phyloP scores from a whole-genome alignment of 768 basidiomycete genomes.

The Atractiella rhizophila region DNA sequence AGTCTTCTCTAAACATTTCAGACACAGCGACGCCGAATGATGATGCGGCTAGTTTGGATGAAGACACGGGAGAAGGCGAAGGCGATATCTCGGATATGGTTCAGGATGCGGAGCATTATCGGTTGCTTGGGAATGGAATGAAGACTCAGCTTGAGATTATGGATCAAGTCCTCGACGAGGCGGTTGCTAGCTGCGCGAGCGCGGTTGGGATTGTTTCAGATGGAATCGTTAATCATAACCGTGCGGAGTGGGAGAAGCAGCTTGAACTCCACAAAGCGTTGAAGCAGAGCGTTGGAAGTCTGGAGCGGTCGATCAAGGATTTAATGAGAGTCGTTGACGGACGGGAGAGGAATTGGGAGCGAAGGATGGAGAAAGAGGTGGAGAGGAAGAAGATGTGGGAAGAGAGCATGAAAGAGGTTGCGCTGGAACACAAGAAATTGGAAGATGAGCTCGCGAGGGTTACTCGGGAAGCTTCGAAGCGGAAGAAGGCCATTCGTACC shows the following conservation, averaged over 20 bases:
- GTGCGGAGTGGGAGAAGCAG: no score
- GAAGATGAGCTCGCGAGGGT: constrained; percentile 47
- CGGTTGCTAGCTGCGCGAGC: constrained; percentile 21
- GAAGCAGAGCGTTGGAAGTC: constrained; percentile 28
- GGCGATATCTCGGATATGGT: neutral
- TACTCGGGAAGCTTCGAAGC: constrained; percentile 8
- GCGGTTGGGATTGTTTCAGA: no score
- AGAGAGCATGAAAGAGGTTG: constrained; percentile 62
- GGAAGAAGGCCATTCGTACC: constrained; percentile 12
- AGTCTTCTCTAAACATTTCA: no score
- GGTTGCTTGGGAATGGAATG: constrained; percentile 19
- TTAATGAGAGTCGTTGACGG: constrained; percentile 44
- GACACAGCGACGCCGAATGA: no score
- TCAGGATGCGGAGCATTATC: constrained; percentile 15
- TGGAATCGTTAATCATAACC: no score
- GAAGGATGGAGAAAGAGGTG: constrained; percentile 38
- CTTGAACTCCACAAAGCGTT: constrained; percentile 33
- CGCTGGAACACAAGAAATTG: constrained; percentile 55
- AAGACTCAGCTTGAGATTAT: constrained; percentile 54
- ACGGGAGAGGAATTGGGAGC: constrained; percentile 38
- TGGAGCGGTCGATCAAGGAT: constrained; percentile 37
- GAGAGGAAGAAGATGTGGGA: constrained; percentile 62
- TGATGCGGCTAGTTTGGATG: no score
- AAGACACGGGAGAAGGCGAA: no score
- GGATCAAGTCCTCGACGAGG: constrained; percentile 33